Evolutionary conservation across 78 protist species (phyloP).

Genomic region (Cavenderia fasciculata): DNA sequence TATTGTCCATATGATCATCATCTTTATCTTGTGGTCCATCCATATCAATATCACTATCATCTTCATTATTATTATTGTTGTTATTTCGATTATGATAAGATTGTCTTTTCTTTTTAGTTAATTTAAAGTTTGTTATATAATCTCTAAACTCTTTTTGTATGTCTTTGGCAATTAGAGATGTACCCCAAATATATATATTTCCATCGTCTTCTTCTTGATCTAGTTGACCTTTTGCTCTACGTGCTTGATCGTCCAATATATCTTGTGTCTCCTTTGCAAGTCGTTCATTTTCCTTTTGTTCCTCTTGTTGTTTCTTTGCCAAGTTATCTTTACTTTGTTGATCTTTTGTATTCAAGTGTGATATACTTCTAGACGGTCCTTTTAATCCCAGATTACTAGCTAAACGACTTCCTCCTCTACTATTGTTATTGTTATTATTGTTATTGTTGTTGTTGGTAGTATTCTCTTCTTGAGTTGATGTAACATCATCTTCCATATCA

Average conservation of each 20-base stretch:
- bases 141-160: constrained; percentile 32
- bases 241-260: too few relatives aligned
- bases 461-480: too few relatives aligned
- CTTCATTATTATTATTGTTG: not conserved
- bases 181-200: constrained; percentile 43
- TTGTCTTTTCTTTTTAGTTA: not conserved
- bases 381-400: too few relatives aligned
- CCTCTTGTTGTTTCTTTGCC: not conserved
- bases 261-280: not conserved
- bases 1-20: not conserved
- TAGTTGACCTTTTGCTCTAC: not conserved
- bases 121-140: constrained; percentile 15
- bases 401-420: too few relatives aligned
- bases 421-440: too few relatives aligned
- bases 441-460: too few relatives aligned
- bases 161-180: constrained; percentile 10
- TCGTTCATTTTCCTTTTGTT: not conserved
- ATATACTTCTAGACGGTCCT: not conserved
- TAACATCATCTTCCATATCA: too few relatives aligned
- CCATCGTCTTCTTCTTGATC: not conserved
- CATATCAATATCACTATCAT: not conserved
- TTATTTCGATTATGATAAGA: not conserved
- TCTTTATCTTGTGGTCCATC: not conserved
- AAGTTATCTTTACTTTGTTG: not conserved
- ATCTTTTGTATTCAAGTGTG: not conserved